Base-by-base conservation (phyloP, 2,329 filamentous ascomycete species). In the Ascochyta lentis region DNA sequence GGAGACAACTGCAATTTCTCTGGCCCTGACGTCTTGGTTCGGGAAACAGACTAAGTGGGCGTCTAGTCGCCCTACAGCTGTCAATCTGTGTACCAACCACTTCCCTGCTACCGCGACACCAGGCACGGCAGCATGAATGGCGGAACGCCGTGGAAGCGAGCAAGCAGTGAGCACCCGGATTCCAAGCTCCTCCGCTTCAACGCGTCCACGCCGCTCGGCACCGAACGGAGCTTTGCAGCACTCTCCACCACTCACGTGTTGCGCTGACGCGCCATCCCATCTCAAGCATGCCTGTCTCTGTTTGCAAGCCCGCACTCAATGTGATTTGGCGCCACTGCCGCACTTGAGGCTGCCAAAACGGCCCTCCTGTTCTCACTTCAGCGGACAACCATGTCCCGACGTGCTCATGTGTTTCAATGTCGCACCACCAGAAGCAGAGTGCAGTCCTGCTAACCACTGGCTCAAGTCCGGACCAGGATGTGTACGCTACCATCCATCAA, bases 21-120 rank as follows among this genome's bases (percentile, higher is more conserved):
- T 57, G 49, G 34, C 43, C 37, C 57, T 38, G 47, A 62, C 33
- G 37, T n/a, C 56, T 49, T 55, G 49, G 34, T 54, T 54, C 43
- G 41, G 50, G 45, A 50, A 54, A 54, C 39, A 51, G 34, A 31
- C 33, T 35, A 51, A 49, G 45, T 59, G 64, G 63, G 59, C 54
- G 43, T 68, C 69, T 69, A 63, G 54, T 71, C 68, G 69, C 67
- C 70, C 64, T 70, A 66, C 65, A 60, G 60, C 62, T 71, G 65
- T 68, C 67, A 68, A 62, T 58, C 55, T 60, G 46, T 58, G 53
- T 58, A 61, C 64, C 56, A 55, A 56, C 59, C 46, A 53, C 48
- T 58, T 64, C 67, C 68, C 56, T 70, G 67, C 57, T 45, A 62
- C 59, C 45, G 56, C 60, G 56, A 60, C 65, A 66, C 66, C 64